Percentiles rank a stretch among this genome's conserved stretches.
Conservation (phyloP, 345 rosid genomes). For the Cardamine occulta region DNA sequence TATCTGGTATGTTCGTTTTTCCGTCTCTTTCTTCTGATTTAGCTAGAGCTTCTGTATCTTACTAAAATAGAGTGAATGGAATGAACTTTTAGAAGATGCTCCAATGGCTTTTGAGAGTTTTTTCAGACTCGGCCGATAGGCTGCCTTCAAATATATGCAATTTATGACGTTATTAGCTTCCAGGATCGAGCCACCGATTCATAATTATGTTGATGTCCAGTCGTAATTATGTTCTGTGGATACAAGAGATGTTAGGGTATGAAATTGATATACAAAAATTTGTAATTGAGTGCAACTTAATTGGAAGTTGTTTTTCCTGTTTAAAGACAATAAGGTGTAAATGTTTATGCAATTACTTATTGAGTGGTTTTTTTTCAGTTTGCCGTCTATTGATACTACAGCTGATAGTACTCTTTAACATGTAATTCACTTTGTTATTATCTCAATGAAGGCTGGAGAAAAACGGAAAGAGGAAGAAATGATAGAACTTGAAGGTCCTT, state of each 20-base stretch:
- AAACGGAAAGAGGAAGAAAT: conserved; percentile 95
- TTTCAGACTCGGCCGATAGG: not conserved
- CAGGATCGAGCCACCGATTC: conserved; percentile 7
- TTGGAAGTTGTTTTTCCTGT: conserved; percentile 15
- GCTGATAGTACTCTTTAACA: not conserved
- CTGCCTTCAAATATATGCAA: not conserved
- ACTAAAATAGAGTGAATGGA: not conserved
- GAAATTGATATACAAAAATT: not conserved
- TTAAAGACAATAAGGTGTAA: not conserved
- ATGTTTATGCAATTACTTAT: not conserved
- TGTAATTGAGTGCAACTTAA: not conserved
- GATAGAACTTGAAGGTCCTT: conserved; percentile 88
- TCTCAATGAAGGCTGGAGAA: conserved; percentile 77
- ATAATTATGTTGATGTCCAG: not conserved
- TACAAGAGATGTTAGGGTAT: conserved; percentile 8
- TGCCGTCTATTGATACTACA: not conserved
- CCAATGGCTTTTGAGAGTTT: not conserved
- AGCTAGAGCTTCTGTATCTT: conserved; percentile 1
- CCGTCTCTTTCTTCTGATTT: conserved; percentile 12
- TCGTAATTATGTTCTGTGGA: not conserved
- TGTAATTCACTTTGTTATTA: conserved; percentile 11
- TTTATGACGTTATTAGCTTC: not conserved
- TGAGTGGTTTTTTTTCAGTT: not conserved
- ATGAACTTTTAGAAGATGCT: not conserved
- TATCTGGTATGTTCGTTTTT: conserved; percentile 66